Evolutionary conservation across 345 rosid species (phyloP).

Genomic region (Pugionium dolabratum): DNA sequence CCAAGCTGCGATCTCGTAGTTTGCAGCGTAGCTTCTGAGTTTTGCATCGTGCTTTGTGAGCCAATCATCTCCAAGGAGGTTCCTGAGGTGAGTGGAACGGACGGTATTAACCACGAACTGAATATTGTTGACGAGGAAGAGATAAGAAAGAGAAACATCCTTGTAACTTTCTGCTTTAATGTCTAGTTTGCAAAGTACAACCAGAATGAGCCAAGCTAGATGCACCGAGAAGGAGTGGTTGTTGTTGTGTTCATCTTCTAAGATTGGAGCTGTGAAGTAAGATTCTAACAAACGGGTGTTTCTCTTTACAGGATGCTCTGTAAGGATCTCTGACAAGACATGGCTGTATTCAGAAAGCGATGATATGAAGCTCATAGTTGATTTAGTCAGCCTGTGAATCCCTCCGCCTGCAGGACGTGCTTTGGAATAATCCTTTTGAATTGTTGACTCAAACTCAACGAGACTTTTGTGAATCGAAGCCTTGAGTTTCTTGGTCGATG

Average conservation of each 20-base stretch:
- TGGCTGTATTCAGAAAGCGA: constrained; percentile 57
- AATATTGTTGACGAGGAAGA: constrained; percentile 85
- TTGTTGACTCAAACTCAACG: constrained; percentile 51
- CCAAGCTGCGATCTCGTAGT: constrained; percentile 75
- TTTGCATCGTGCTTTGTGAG: constrained; percentile 51
- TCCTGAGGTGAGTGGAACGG: constrained; percentile 46
- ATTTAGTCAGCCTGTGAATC: constrained; percentile 65
- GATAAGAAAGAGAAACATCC: constrained; percentile 67
- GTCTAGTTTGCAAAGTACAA: constrained; percentile 79
- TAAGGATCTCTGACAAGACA: constrained; percentile 56
- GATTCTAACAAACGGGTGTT: constrained; percentile 52
- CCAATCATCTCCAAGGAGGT: constrained; percentile 81
- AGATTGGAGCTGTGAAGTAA: constrained; percentile 45
- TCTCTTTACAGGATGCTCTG: constrained; percentile 49
- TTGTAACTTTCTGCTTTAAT: constrained; percentile 64
- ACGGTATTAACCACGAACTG: constrained; percentile 60
- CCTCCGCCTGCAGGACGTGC: constrained; percentile 58
- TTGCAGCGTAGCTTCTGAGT: constrained; percentile 54
- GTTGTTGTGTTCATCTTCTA: constrained; percentile 33
- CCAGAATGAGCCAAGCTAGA: constrained; percentile 70
- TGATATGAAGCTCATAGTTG: constrained; percentile 64
- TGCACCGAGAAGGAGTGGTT: constrained; percentile 47
- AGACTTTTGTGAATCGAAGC: constrained; percentile 47
- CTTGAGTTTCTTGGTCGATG: constrained; percentile 57
- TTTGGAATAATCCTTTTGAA: constrained; percentile 60